These are phyloP conservation scores for Tolypocladium ophioglossoides DNA, from an alignment of 2,329 filamentous ascomycete species.

Conservation along the genomic window DNA sequence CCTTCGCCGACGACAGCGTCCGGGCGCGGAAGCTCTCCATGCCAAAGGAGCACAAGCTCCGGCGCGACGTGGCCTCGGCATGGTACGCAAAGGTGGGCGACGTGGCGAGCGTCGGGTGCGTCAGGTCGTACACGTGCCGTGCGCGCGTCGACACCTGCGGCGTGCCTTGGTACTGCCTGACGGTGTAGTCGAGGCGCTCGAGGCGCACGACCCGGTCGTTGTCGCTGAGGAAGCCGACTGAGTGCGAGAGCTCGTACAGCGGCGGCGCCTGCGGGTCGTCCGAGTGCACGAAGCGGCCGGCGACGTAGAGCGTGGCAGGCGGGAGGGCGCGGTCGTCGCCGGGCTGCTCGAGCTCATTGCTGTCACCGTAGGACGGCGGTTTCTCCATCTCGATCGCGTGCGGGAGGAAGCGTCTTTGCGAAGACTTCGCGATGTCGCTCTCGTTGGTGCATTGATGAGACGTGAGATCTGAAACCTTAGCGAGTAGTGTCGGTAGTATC, in stretches of 20 bases:
- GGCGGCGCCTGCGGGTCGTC: constrained; percentile 15
- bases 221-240: constrained; percentile 20
- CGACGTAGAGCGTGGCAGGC: constrained; percentile 20
- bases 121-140: constrained; percentile 23
- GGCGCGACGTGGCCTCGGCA: constrained; percentile 19
- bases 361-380: constrained; percentile 14
- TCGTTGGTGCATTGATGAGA: neutral
- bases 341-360: neutral
- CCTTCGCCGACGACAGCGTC: constrained; percentile 11
- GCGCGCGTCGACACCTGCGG: constrained; percentile 16
- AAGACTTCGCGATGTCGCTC: neutral
- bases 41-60: constrained; percentile 18
- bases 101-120: constrained; percentile 17
- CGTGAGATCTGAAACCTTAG: neutral
- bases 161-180: constrained; percentile 11
- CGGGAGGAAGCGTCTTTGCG: neutral
- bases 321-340: constrained; percentile 10
- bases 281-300: constrained; percentile 23
- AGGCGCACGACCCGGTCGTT: constrained; percentile 19
- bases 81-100: constrained; percentile 20
- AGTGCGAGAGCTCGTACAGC: constrained; percentile 25
- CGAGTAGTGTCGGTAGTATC: neutral
- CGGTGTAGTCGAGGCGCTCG: constrained; percentile 18
- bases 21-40: constrained; percentile 13
- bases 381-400: constrained; percentile 1